Evolutionary conservation across 2,329 filamentous ascomycete species (phyloP).

Genomic region (Pseudogymnoascus sp.): DNA sequence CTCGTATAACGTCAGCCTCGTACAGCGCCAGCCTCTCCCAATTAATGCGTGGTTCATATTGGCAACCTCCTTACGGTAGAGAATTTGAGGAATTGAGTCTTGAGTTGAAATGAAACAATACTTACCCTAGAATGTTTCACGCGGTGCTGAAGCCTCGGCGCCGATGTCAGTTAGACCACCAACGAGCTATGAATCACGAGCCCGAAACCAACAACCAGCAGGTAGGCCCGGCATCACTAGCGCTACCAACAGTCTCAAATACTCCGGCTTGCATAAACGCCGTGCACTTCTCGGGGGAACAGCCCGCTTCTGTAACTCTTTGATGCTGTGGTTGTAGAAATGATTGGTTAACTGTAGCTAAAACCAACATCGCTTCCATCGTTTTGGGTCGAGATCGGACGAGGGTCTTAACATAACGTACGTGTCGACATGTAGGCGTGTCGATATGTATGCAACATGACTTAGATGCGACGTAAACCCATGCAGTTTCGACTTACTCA

Average conservation of each 20-base stretch:
- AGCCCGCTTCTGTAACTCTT: background rate
- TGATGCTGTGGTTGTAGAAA: background rate
- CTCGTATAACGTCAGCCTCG: background rate
- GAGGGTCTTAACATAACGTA: background rate
- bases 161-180: background rate
- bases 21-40: background rate
- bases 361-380: background rate
- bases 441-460: background rate
- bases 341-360: background rate
- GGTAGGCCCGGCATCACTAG: background rate
- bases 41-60: background rate
- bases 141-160: background rate
- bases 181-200: background rate
- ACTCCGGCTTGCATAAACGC: background rate
- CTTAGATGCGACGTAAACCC: background rate
- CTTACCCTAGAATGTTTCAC: background rate
- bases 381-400: background rate
- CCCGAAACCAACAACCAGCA: background rate
- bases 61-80: background rate
- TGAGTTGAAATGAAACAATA: background rate
- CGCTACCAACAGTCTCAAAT: background rate
- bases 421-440: background rate
- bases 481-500: background rate
- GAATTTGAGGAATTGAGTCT: background rate
- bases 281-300: background rate